Percentiles rank a stretch among this genome's conserved stretches.
Evolutionary conservation across 2,329 filamentous ascomycete species (phyloP).

Genomic region (Monilinia vaccinii-corymbosi): DNA sequence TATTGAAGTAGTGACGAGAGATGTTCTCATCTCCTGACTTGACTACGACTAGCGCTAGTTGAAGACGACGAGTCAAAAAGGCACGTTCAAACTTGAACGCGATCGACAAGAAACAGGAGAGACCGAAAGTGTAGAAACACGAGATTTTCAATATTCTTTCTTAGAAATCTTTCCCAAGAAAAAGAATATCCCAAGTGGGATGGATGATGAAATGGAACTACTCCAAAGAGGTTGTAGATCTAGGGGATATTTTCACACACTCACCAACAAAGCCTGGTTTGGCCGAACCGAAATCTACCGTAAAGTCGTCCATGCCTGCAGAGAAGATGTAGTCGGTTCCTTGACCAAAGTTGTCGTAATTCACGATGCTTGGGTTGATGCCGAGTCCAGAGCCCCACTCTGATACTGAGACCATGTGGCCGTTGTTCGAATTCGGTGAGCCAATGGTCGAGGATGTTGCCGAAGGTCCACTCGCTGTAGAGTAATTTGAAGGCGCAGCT

Average conservation of each 20-base stretch:
- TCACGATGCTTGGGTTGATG: slow-evolving; percentile 27
- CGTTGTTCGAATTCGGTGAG: slow-evolving; percentile 28
- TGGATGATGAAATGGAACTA: slow-evolving; percentile 18
- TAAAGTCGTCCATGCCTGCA: slow-evolving; percentile 31
- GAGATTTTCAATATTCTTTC: slow-evolving; percentile 29
- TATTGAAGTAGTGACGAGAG: slow-evolving; percentile 13
- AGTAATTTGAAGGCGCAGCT: slow-evolving; percentile 27
- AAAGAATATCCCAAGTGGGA: slow-evolving; percentile 21
- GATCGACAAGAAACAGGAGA: slow-evolving; percentile 26
- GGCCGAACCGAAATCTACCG: slow-evolving; percentile 32
- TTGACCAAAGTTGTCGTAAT: slow-evolving; percentile 22
- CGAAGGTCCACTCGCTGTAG: slow-evolving; percentile 28
- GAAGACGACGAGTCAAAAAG: slow-evolving; percentile 18
- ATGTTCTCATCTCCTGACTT: slow-evolving; percentile 20
- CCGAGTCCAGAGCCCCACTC: slow-evolving; percentile 28
- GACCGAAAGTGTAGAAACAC: slow-evolving; percentile 29
- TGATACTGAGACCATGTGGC: slow-evolving; percentile 21
- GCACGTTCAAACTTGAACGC: slow-evolving; percentile 20
- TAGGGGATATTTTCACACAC: slow-evolving; percentile 33
- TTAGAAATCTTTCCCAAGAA: slow-evolving; percentile 18
- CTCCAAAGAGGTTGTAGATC: slow-evolving; percentile 26
- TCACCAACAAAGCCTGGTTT: slow-evolving; percentile 38
- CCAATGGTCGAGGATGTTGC: slow-evolving; percentile 28
- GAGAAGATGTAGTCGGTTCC: slow-evolving; percentile 26
- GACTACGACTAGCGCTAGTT: slow-evolving; percentile 18